These are phyloP conservation scores for Wickerhamiella parazyma DNA, from an alignment of 805 yeast species.

Conservation along the genomic window DNA sequence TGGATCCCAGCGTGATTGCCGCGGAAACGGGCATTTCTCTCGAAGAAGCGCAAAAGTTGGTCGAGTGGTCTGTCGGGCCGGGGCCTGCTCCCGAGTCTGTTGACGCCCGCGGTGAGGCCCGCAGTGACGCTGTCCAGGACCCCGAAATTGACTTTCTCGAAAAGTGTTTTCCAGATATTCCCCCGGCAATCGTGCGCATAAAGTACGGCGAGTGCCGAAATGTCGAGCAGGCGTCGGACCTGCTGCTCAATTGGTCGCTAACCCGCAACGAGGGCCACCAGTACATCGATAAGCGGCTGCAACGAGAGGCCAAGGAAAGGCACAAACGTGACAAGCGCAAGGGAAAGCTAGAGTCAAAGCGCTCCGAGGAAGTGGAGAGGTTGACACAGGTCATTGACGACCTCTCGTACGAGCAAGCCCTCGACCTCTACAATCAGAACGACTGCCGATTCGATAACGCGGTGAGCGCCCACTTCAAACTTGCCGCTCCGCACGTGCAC, in stretches of 20 bases:
- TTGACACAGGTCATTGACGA: not conserved
- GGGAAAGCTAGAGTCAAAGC: not conserved
- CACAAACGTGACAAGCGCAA: not conserved
- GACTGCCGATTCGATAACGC: not conserved
- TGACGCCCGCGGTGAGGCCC: too few relatives aligned
- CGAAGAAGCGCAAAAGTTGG: constrained; percentile 4
- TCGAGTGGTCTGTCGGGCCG: not conserved
- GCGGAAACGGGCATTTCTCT: constrained; percentile 5
- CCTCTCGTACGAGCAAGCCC: not conserved
- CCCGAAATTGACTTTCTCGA: constrained; percentile 6
- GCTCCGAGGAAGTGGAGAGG: not conserved
- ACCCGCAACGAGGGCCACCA: constrained; percentile 6
- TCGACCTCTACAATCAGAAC: not conserved
- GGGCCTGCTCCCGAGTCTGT: too few relatives aligned
- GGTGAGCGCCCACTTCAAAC: not conserved
- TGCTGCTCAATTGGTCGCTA: constrained; percentile 10
- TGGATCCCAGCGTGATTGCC: not conserved
- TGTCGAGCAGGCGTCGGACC: constrained; percentile 11
- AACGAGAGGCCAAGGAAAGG: constrained; percentile 1
- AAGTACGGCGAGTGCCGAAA: constrained; percentile 5
- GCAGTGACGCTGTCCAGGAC: too few relatives aligned
- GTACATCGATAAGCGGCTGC: constrained; percentile 4
- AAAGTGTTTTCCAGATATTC: constrained; percentile 10
- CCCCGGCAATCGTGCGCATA: not conserved
- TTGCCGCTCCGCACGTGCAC: constrained; percentile 6